A percentile compares a stretch with the other conserved stretches of the same genome.
phyloP scores from a whole-genome alignment of 148 eudicot species.

The Rhododendron kiyosumense region DNA sequence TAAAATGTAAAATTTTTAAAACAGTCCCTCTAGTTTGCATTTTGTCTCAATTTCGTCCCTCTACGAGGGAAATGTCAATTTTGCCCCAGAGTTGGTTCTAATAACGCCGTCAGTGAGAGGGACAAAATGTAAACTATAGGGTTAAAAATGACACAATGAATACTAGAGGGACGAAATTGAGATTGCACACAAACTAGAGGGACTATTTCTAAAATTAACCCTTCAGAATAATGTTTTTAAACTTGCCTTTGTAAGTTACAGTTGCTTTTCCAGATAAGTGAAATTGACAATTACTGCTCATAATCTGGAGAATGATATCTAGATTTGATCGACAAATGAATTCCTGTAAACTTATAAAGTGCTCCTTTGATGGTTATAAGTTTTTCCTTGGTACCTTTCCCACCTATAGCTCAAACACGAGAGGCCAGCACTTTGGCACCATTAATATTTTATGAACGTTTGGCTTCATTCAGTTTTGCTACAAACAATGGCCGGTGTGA shows the following conservation, averaged over 20 bases:
- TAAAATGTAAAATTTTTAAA: too few species aligned
- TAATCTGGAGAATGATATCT: not conserved
- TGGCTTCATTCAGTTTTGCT: not conserved
- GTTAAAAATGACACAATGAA: too few species aligned
- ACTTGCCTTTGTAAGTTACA: not conserved
- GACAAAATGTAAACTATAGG: too few species aligned
- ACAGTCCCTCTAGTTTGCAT: too few species aligned
- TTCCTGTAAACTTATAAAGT: not conserved
- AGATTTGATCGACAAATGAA: not conserved
- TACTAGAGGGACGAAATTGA: too few species aligned
- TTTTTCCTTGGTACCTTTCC: not conserved
- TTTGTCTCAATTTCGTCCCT: too few species aligned
- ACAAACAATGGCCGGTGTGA: not conserved
- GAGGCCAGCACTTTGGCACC: not conserved
- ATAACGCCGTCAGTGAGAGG: too few species aligned
- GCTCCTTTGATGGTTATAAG: not conserved
- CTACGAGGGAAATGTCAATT: too few species aligned
- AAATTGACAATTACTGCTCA: not conserved
- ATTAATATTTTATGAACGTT: not conserved
- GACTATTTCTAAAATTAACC: not conserved
- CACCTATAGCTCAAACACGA: not conserved
- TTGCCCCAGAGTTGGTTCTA: too few species aligned
- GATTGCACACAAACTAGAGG: too few species aligned
- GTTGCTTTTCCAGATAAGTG: not conserved
- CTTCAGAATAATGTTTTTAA: not conserved